Evolutionary conservation across 495 filamentous ascomycete species (phyloP).

Genomic region (Letharia lupina): DNA sequence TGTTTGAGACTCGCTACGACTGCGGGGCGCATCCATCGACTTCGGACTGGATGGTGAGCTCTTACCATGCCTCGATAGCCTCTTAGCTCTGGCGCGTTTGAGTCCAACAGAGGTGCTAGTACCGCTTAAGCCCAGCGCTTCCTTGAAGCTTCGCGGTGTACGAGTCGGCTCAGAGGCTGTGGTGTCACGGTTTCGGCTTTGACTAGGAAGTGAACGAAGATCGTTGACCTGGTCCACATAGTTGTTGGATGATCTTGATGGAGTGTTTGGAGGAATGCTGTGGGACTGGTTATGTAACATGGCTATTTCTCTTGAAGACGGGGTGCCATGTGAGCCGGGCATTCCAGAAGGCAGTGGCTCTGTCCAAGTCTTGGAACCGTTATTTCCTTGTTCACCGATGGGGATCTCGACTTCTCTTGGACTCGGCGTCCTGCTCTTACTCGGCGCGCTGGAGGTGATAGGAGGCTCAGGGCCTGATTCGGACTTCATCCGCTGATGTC

Average conservation of each 20-base stretch:
- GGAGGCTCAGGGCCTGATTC: constrained; percentile 20
- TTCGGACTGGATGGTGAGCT: constrained; percentile 26
- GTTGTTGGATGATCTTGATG: constrained; percentile 10
- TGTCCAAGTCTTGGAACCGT: constrained; percentile 30
- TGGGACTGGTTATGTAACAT: constrained; percentile 9
- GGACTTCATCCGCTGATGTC: constrained; percentile 11
- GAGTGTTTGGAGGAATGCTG: neutral
- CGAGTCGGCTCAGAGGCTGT: constrained; percentile 11
- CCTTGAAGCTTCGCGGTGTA: constrained; percentile 25
- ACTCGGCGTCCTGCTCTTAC: constrained; percentile 41
- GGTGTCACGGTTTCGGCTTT: constrained; percentile 5
- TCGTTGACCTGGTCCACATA: constrained; percentile 24
- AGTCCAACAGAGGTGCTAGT: constrained; percentile 34
- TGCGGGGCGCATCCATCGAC: neutral
- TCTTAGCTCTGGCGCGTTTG: constrained; percentile 49
- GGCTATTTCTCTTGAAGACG: constrained; percentile 17
- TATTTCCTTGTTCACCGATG: constrained; percentile 57
- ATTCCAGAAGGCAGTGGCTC: constrained; percentile 3
- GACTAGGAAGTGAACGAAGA: constrained; percentile 23
- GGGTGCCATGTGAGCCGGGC: neutral
- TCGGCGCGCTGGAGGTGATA: constrained; percentile 31
- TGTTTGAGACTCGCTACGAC: neutral
- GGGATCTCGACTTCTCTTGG: constrained; percentile 57
- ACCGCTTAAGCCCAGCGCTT: constrained; percentile 25
- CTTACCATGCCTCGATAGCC: constrained; percentile 40